Conservation (phyloP, 2,329 filamentous ascomycete genomes). For the Exophiala spinifera region DNA sequence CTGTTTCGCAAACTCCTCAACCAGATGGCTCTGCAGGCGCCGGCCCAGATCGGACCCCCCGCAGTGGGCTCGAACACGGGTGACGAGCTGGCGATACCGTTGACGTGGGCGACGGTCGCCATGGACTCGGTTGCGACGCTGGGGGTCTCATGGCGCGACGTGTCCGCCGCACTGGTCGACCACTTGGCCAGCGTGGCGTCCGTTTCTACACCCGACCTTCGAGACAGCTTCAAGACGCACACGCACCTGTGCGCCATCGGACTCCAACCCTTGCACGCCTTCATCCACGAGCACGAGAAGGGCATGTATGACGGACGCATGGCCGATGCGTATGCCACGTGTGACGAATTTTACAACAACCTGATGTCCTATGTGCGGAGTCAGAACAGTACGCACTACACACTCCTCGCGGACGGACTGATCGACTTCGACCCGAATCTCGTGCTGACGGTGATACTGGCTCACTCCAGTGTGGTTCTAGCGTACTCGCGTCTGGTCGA, state of each 20-base stretch:
- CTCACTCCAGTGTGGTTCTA: constrained; percentile 25
- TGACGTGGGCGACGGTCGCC: constrained; percentile 25
- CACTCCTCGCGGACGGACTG: constrained; percentile 25
- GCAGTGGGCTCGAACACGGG: constrained; percentile 20
- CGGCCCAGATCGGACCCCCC: constrained; percentile 27
- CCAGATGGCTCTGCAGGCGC: constrained; percentile 24
- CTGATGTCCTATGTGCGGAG: constrained; percentile 25
- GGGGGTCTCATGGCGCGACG: constrained; percentile 27
- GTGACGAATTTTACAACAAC: constrained; percentile 29
- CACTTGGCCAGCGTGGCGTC: constrained; percentile 28
- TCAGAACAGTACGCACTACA: constrained; percentile 24
- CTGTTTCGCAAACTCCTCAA: constrained; percentile 26
- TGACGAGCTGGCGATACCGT: constrained; percentile 23
- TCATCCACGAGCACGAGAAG: constrained; percentile 22
- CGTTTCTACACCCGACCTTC: constrained; percentile 26
- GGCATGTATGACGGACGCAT: constrained; percentile 16
- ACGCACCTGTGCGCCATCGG: constrained; percentile 26
- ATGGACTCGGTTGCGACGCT: constrained; percentile 26
- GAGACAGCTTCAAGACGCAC: constrained; percentile 26
- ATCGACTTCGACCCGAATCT: constrained; percentile 29
- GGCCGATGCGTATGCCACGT: constrained; percentile 17
- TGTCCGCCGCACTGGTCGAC: constrained; percentile 27
- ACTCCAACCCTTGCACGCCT: constrained; percentile 27
- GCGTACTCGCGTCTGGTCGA: constrained; percentile 25
- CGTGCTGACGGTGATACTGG: constrained; percentile 23